Conservation (phyloP, 2,329 filamentous ascomycete species). For the Alternaria solani region DNA sequence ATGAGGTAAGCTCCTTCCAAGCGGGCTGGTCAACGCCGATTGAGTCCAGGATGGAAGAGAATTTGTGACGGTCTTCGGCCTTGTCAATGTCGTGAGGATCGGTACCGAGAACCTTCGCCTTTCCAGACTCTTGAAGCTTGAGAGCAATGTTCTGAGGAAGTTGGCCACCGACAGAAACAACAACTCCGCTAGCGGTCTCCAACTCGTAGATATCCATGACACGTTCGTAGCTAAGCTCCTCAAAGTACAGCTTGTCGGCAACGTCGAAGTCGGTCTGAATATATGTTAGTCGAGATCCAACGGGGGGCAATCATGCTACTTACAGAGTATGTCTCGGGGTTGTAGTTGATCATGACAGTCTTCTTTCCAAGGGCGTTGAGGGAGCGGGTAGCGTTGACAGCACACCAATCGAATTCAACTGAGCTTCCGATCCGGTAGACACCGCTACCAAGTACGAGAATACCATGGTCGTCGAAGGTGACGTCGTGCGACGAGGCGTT, state of each 20-base stretch:
- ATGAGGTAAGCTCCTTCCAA: conserved; percentile 96
- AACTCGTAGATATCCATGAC: conserved; percentile 99
- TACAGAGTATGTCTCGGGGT: conserved; percentile 47
- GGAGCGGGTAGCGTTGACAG: conserved; percentile 86
- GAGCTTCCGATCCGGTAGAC: conserved; percentile 98
- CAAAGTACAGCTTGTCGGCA: conserved; percentile 93
- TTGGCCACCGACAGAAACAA: conserved; percentile 95
- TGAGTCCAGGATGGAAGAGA: conserved; percentile 95
- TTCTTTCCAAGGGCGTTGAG: conserved; percentile 90
- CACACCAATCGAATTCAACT: conserved; percentile 99
- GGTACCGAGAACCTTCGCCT: conserved; percentile 84
- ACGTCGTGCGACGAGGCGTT: conserved; percentile 95
- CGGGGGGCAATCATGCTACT: conserved; percentile 43
- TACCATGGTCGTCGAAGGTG: conserved; percentile 90
- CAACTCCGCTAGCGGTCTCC: conserved; percentile 82
- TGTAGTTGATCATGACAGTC: conserved; percentile 90
- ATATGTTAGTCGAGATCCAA: conserved; percentile 20
- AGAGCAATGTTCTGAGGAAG: conserved; percentile 97
- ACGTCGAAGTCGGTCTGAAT: conserved; percentile 80
- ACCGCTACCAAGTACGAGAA: conserved; percentile 87
- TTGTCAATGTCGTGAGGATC: conserved; percentile 95
- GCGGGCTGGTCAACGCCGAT: conserved; percentile 97
- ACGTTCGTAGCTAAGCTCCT: conserved; percentile 94
- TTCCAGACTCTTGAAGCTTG: conserved; percentile 75
- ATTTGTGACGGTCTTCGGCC: conserved; percentile 97